phyloP scores from a whole-genome alignment of 148 eudicot genomes.

The Dianthus caryophyllus region DNA sequence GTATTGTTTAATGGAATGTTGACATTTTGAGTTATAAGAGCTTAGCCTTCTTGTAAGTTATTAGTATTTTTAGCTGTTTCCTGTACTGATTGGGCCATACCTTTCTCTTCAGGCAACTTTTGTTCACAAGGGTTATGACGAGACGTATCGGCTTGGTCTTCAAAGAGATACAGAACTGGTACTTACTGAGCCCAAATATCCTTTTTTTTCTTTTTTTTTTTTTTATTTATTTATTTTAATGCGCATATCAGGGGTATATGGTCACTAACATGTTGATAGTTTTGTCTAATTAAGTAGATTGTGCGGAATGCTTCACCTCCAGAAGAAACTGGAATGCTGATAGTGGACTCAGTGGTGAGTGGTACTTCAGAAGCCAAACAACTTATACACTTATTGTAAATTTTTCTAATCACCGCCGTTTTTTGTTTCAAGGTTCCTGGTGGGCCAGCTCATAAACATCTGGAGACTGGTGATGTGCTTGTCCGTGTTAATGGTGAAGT shows the following conservation, averaged over 20 bases:
- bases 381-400: background rate
- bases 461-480: slow-evolving; percentile 99
- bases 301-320: slow-evolving; percentile 81
- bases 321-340: slow-evolving; percentile 96
- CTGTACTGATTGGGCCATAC: slow-evolving; percentile 16
- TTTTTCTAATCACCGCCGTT: background rate
- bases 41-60: slow-evolving; percentile 1
- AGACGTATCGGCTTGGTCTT: slow-evolving; percentile 91
- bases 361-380: slow-evolving; percentile 7
- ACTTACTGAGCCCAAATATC: slow-evolving; percentile 7
- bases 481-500: slow-evolving; percentile 78
- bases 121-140: slow-evolving; percentile 96
- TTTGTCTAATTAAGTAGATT: slow-evolving; percentile 43
- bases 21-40: background rate
- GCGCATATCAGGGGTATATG: background rate
- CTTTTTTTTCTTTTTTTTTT: no score
- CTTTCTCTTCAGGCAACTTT: slow-evolving; percentile 57
- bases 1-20: background rate
- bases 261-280: slow-evolving; percentile 1
- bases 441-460: slow-evolving; percentile 74
- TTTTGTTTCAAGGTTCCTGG: slow-evolving; percentile 75
- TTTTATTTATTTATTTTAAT: no score
- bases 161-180: slow-evolving; percentile 84
- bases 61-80: slow-evolving; percentile 5
- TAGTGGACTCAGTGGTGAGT: slow-evolving; percentile 96